Percentiles rank a stretch among this genome's conserved stretches.
These are phyloP conservation scores for Lecanicillium sp. DNA, from an alignment of 2,329 filamentous ascomycete species.

Conservation along the genomic window DNA sequence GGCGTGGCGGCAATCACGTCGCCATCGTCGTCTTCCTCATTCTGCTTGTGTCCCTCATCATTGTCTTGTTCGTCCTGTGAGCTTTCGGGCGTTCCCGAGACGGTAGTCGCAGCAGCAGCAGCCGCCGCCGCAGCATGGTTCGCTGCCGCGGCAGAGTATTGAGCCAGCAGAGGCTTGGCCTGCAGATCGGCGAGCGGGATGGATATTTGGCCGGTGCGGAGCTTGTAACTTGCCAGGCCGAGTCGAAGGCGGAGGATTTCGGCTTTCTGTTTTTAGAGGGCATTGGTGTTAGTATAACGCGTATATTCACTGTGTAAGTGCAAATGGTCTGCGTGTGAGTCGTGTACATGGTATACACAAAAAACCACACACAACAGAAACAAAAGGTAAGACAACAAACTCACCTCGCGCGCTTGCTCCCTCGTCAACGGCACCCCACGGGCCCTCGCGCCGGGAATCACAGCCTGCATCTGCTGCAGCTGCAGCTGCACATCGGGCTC, in stretches of 20 bases:
- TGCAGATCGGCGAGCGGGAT: slow-evolving; percentile 57
- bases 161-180: slow-evolving; percentile 19
- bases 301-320: no score
- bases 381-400: slow-evolving; percentile 9
- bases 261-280: slow-evolving; percentile 54
- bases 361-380: no score
- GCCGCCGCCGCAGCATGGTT: slow-evolving; percentile 12
- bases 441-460: no score
- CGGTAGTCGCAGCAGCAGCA: slow-evolving; percentile 17
- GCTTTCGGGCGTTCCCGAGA: slow-evolving; percentile 10
- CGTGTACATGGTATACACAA: no score
- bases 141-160: slow-evolving; percentile 3
- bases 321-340: no score
- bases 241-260: slow-evolving; percentile 62
- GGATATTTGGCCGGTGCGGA: slow-evolving; percentile 62
- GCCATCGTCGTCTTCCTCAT: slow-evolving; percentile 18
- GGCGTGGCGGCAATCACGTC: slow-evolving; percentile 36
- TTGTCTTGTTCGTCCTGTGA: slow-evolving; percentile 3
- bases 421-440: slow-evolving; percentile 30
- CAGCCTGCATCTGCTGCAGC: no score
- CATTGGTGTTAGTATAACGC: no score
- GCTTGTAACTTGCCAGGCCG: slow-evolving; percentile 65
- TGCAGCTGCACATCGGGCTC: slow-evolving; percentile 32
- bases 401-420: slow-evolving; percentile 45
- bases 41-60: slow-evolving; percentile 7